Percentiles rank a stretch among this genome's conserved stretches.
phyloP scores from a whole-genome alignment of 108 stramenopile species.

The Licmophora abbreviata region DNA sequence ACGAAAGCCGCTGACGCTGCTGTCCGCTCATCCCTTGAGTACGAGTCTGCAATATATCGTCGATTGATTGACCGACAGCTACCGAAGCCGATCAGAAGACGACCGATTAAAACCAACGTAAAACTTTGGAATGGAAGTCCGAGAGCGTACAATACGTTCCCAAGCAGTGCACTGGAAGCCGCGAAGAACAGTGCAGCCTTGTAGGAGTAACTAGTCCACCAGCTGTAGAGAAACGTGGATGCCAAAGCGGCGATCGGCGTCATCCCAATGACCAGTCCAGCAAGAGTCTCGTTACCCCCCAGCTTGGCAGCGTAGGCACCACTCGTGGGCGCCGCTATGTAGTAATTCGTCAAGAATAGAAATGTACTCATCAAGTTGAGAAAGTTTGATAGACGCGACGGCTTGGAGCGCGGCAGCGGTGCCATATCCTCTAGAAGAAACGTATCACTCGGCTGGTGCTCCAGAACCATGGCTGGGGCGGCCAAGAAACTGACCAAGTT shows the following conservation, averaged over 20 bases:
- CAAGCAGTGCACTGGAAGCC: conserved; percentile 49
- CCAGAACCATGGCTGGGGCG: background rate
- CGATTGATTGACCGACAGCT: conserved; percentile 82
- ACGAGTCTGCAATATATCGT: conserved; percentile 88
- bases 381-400: conserved; percentile 51
- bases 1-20: conserved; percentile 83
- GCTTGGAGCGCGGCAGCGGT: no score
- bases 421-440: no score
- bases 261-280: conserved; percentile 88
- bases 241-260: conserved; percentile 81
- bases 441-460: no score
- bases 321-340: conserved; percentile 86
- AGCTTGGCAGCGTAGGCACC: conserved; percentile 69
- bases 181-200: conserved; percentile 77
- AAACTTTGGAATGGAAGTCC: conserved; percentile 70
- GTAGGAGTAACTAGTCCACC: conserved; percentile 87
- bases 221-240: conserved; percentile 65
- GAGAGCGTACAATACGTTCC: conserved; percentile 81
- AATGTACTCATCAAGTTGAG: conserved; percentile 80
- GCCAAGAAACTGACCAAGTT: conserved; percentile 1
- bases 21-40: conserved; percentile 61
- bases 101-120: conserved; percentile 74
- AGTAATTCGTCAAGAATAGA: conserved; percentile 93
- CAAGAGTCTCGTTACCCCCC: conserved; percentile 60
- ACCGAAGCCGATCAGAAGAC: conserved; percentile 85